These are phyloP conservation scores for Yamadazyma sp. DNA, from an alignment of 1,139 yeast genomes.

Conservation along the genomic window DNA sequence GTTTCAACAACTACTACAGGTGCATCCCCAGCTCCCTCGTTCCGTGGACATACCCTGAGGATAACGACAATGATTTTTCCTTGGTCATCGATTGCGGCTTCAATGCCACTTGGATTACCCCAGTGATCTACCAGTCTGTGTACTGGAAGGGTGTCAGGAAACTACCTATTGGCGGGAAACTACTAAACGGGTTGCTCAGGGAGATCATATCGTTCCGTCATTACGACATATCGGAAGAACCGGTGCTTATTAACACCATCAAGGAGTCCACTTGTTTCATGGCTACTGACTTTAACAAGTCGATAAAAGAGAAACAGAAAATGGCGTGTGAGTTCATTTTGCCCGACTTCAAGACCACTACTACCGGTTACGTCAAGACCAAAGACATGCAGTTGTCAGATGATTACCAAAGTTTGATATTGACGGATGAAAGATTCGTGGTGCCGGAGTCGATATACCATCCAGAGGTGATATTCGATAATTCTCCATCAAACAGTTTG, in stretches of 20 bases:
- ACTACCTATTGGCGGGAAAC: constrained; percentile 79
- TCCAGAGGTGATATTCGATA: constrained; percentile 66
- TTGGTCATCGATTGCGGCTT: constrained; percentile 87
- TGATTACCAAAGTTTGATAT: constrained; percentile 64
- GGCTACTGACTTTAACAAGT: constrained; percentile 61
- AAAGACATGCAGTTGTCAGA: constrained; percentile 15
- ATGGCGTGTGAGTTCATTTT: constrained; percentile 64
- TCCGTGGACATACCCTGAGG: constrained; percentile 54
- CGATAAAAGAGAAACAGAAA: constrained; percentile 40
- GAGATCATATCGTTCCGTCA: constrained; percentile 89
- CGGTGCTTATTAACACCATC: constrained; percentile 77
- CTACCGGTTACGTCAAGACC: constrained; percentile 57
- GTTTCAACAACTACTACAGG: constrained; percentile 65
- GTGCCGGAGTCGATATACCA: constrained; percentile 85
- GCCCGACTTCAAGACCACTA: constrained; percentile 83
- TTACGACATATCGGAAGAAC: constrained; percentile 92
- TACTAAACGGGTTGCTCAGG: constrained; percentile 76
- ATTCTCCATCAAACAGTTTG: constrained; percentile 26
- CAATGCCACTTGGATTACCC: constrained; percentile 84
- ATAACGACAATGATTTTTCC: constrained; percentile 55
- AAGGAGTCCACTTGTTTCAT: constrained; percentile 81
- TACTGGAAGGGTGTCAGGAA: constrained; percentile 78
- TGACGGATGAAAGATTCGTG: constrained; percentile 82
- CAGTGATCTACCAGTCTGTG: constrained; percentile 77
- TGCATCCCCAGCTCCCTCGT: constrained; percentile 65